Evolutionary conservation across 1,284 basidiomycete species (phyloP).

Genomic region (Binderoboletus segoi): DNA sequence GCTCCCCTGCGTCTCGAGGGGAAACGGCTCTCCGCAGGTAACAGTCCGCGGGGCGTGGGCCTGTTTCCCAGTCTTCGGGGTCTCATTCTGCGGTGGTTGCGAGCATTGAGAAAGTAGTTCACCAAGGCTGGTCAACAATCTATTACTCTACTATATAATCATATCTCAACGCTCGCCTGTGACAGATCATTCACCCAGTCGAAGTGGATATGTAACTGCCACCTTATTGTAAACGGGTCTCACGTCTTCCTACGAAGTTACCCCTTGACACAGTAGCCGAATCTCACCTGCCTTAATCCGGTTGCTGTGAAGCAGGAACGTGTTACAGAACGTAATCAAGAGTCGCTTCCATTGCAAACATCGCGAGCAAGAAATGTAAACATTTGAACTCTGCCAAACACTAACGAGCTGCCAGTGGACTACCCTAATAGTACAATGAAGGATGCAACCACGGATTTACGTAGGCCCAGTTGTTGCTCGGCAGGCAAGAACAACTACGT

Average conservation of each 20-base stretch:
- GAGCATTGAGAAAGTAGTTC: slow-evolving; percentile 11
- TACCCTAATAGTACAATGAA: slow-evolving; percentile 3
- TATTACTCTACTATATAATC: background rate
- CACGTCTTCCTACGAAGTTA: slow-evolving; percentile 3
- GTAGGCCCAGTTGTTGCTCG: slow-evolving; percentile 12
- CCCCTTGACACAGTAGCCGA: slow-evolving; percentile 26
- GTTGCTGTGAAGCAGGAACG: slow-evolving; percentile 11
- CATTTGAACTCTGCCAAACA: slow-evolving; percentile 1
- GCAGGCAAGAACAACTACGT: slow-evolving; percentile 18
- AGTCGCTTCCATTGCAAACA: slow-evolving; percentile 8
- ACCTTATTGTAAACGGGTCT: slow-evolving; percentile 10
- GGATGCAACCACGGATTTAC: slow-evolving; percentile 4
- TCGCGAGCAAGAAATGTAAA: background rate
- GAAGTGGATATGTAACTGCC: background rate
- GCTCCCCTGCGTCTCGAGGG: slow-evolving; percentile 4
- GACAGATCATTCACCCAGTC: background rate
- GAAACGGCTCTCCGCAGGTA: background rate
- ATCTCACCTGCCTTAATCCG: slow-evolving; percentile 3
- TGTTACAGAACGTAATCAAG: slow-evolving; percentile 7
- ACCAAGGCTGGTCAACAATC: slow-evolving; percentile 10
- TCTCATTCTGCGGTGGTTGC: slow-evolving; percentile 31
- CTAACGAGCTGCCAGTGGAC: background rate
- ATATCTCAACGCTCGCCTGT: background rate
- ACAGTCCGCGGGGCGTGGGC: background rate
- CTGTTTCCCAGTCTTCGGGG: slow-evolving; percentile 8